phyloP scores from a whole-genome alignment of 2,329 filamentous ascomycete species.

The Macrophomina pseudophaseolina region DNA sequence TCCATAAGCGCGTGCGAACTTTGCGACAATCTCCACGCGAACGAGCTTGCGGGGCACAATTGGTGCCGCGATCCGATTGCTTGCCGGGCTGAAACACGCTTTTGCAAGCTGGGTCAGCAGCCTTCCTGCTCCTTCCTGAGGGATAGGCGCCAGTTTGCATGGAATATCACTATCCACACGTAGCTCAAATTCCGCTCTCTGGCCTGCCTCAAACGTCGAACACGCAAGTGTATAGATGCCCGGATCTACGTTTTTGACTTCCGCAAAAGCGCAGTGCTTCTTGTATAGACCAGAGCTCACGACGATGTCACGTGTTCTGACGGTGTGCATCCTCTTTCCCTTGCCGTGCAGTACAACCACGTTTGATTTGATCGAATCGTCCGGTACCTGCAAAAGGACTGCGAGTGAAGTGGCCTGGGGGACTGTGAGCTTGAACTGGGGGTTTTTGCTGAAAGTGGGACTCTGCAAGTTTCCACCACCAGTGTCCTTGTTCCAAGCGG shows the following conservation, averaged over 20 bases:
- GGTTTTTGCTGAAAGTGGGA: constrained; percentile 79
- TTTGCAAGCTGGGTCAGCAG: constrained; percentile 65
- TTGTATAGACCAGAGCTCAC: constrained; percentile 88
- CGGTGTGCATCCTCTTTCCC: constrained; percentile 71
- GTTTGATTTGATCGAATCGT: constrained; percentile 75
- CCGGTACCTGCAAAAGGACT: constrained; percentile 73
- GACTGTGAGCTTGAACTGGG: constrained; percentile 76
- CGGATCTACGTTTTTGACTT: constrained; percentile 63
- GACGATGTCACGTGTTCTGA: constrained; percentile 78
- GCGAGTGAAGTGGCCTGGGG: constrained; percentile 65
- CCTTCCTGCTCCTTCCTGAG: constrained; percentile 75
- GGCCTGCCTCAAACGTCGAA: constrained; percentile 85
- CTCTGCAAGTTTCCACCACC: constrained; percentile 85
- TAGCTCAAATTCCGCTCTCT: constrained; percentile 75
- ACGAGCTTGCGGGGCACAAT: constrained; percentile 62
- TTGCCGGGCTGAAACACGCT: constrained; percentile 55
- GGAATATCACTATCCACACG: constrained; percentile 70
- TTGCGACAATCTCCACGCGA: constrained; percentile 62
- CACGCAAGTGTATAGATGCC: constrained; percentile 88
- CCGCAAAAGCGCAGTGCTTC: constrained; percentile 74
- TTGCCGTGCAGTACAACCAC: constrained; percentile 81
- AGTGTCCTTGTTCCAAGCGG: constrained; percentile 77
- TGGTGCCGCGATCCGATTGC: constrained; percentile 60
- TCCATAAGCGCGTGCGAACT: constrained; percentile 44
- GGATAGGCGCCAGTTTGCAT: constrained; percentile 64